These are phyloP conservation scores for Penicillium paradoxum DNA, from an alignment of 495 filamentous ascomycete species.

Conservation along the genomic window DNA sequence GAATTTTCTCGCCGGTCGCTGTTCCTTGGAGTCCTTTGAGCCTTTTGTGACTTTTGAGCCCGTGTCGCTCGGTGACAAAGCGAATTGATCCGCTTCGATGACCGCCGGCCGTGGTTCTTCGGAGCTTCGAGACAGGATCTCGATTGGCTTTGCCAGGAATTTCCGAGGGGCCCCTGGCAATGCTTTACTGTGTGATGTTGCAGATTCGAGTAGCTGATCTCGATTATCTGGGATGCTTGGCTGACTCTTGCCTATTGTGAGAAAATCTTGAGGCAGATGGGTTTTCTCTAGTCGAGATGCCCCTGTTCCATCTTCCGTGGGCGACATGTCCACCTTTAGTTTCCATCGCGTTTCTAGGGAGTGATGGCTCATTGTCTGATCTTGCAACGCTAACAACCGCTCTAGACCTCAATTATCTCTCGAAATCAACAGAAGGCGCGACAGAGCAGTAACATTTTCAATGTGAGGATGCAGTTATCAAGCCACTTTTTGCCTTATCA, in stretches of 20 bases:
- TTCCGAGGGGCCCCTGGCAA: constrained; percentile 7
- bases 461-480: neutral
- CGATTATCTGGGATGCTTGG: neutral
- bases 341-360: neutral
- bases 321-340: neutral
- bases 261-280: neutral
- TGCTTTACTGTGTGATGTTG: neutral
- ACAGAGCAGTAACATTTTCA: neutral
- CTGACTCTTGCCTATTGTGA: neutral
- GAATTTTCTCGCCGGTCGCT: constrained; percentile 16
- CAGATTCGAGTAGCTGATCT: neutral
- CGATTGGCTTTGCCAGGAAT: constrained; percentile 60
- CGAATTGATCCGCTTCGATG: neutral
- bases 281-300: neutral
- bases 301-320: neutral
- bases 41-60: constrained; percentile 2
- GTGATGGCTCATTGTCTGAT: neutral
- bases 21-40: neutral
- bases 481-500: neutral
- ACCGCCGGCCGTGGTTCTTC: constrained; percentile 34
- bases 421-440: neutral
- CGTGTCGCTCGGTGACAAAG: constrained; percentile 7
- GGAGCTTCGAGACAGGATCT: constrained; percentile 58
- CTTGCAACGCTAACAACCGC: neutral
- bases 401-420: neutral